Base-by-base conservation (phyloP, 805 yeast genomes). In the Candida orba region DNA sequence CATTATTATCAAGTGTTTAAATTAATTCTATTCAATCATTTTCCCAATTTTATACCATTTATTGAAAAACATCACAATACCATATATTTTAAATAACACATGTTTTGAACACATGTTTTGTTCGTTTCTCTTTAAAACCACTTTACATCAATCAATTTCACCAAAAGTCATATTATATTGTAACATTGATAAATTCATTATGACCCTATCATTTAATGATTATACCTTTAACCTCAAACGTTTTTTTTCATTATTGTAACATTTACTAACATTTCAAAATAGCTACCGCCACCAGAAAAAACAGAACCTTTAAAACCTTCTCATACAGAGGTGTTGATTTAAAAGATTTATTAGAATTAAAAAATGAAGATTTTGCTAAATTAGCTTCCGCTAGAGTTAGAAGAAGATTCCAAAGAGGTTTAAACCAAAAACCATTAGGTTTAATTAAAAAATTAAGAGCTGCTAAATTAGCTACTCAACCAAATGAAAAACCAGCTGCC, bases 321-420 rank as follows among this genome's bases (percentile, higher is more conserved):
- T 82, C 96, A 63, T 93, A 79, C 95, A 89, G 93, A 75, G 99
- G 99, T 74, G 96, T 93, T 69, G 97, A 90, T 72, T 84, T 93
- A 68, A 83, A 83, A 67, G 88, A 91, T 69, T 81, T 93, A 69
- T 78, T 91, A 69, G 93, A 85, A 73, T 77, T 91, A 81, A 77
- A 87, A 72, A 86, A 89, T 65, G 97, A 91, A 78, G 97, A 93
- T 67, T 93, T 93, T 76, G 83, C 91, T 73, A 85, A 91, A 73
- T 79, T 93, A 69, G 88, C 95, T 68, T 88, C 84, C 68, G 95
- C 99, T 67, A 88, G 99, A 80, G 96, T 91, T 69, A 91, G 98
- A 84, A 87, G 99, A 87, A 90, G 96, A 84, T 88, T 91, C 78
- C 85, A 89, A 73, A 85, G 95, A 79, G 98, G 98, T 78, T 79